Conservation (phyloP, 148 eudicot species). For the Diospyros lotus region DNA sequence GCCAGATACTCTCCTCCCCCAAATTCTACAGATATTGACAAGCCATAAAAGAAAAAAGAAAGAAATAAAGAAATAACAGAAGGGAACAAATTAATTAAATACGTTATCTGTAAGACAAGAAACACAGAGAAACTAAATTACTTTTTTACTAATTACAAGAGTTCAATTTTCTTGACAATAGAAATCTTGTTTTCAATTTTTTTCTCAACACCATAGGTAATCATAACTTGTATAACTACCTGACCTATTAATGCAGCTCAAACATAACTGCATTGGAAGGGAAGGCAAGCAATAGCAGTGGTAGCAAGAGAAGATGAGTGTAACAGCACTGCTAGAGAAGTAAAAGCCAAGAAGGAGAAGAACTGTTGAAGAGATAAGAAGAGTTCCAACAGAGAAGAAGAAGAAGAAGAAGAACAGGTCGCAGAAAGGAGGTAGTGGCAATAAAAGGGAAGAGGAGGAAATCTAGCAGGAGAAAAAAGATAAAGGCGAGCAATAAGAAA, state of each 20-base stretch:
- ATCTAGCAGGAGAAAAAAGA: no score
- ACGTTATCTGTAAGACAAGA: slow-evolving; percentile 1
- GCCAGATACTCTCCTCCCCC: slow-evolving; percentile 81
- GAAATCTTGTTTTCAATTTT: neutral
- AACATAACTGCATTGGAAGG: no score
- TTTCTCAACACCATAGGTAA: neutral
- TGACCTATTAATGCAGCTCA: neutral
- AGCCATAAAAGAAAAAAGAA: slow-evolving; percentile 3
- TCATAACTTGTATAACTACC: neutral
- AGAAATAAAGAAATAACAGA: neutral
- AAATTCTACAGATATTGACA: slow-evolving; percentile 52
- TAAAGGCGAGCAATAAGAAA: no score
- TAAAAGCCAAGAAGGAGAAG: no score
- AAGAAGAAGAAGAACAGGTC: no score
- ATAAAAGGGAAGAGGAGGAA: no score
- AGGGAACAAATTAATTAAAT: neutral
- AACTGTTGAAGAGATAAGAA: no score
- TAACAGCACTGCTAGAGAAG: no score
- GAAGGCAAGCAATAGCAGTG: no score
- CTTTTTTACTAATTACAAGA: neutral
- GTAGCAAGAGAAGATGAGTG: no score
- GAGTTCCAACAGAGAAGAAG: no score
- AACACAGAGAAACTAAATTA: neutral
- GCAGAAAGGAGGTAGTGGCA: no score
- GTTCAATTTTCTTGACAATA: neutral